Percentiles rank a stretch among this genome's conserved stretches.
Evolutionary conservation across 371 early-diverging fungal species (phyloP).

Genomic region (Batrachochytrium dendrobatidis): DNA sequence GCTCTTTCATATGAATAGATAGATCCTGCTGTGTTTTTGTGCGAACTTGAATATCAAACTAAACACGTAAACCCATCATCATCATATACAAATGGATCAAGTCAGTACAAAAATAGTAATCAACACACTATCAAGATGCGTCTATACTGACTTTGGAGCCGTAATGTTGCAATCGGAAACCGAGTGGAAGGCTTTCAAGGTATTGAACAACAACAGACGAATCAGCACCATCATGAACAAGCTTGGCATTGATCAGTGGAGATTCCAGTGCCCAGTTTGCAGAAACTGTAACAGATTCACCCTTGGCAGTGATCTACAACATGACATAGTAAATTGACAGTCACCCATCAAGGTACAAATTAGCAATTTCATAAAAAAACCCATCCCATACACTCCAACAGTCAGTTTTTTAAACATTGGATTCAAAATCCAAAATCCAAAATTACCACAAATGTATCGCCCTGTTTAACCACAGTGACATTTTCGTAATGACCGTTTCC

Average conservation of each 20-base stretch:
- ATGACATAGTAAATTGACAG: too few relatives aligned
- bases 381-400: too few relatives aligned
- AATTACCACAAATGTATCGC: conserved; percentile 20
- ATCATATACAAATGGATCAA: not conserved
- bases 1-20: conserved; percentile 64
- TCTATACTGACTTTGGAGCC: conserved; percentile 64
- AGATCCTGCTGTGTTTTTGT: conserved; percentile 52
- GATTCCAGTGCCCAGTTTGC: conserved; percentile 68
- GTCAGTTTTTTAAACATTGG: too few relatives aligned
- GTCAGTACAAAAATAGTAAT: not conserved
- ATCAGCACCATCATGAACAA: conserved; percentile 27
- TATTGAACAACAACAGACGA: conserved; percentile 64
- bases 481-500: conserved; percentile 13
- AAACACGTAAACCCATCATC: not conserved
- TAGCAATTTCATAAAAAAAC: too few relatives aligned
- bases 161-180: conserved; percentile 70
- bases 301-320: conserved; percentile 36
- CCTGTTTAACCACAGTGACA: conserved; percentile 34
- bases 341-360: too few relatives aligned
- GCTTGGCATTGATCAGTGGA: conserved; percentile 57
- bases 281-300: conserved; percentile 37
- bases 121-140: conserved; percentile 3
- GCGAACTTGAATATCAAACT: conserved; percentile 62
- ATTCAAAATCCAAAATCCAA: too few relatives aligned
- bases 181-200: conserved; percentile 62